Percentiles rank a stretch among this genome's conserved stretches.
Evolutionary conservation across 225 moss, liverwort and hornwort genomes (phyloP).

Genomic region (Marchantia polymorpha): DNA sequence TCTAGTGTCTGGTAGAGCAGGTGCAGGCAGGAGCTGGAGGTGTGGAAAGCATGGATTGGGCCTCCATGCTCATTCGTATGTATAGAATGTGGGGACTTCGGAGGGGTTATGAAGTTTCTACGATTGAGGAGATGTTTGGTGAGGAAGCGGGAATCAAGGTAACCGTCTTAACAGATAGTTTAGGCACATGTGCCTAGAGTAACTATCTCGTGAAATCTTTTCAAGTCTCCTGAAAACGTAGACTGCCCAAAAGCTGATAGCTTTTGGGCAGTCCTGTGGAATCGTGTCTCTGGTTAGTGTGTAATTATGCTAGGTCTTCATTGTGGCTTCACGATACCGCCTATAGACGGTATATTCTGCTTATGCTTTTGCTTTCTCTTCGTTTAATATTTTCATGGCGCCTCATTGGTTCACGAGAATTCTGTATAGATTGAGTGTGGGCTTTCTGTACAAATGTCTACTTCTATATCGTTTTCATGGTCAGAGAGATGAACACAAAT

Average conservation of each 20-base stretch:
- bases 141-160: constrained; percentile 97
- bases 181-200: neutral
- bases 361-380: too few relatives aligned
- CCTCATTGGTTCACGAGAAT: too few relatives aligned
- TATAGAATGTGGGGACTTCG: constrained; percentile 85
- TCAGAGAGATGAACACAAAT: too few relatives aligned
- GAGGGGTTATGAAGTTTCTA: constrained; percentile 66
- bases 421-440: too few relatives aligned
- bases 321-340: too few relatives aligned
- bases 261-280: neutral
- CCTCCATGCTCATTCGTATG: constrained; percentile 93
- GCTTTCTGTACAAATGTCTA: too few relatives aligned
- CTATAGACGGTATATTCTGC: too few relatives aligned
- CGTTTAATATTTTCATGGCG: too few relatives aligned
- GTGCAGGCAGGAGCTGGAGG: constrained; percentile 98
- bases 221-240: neutral
- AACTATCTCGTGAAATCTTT: neutral
- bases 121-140: constrained; percentile 84
- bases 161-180: neutral
- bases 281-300: neutral
- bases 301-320: too few relatives aligned
- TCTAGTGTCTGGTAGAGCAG: constrained; percentile 33
- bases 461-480: too few relatives aligned
- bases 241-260: neutral
- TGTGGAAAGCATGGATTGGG: constrained; percentile 98